Percentiles rank a stretch among this genome's conserved stretches.
phyloP scores from a whole-genome alignment of 305 asterid species.

The Solanum chacoense region DNA sequence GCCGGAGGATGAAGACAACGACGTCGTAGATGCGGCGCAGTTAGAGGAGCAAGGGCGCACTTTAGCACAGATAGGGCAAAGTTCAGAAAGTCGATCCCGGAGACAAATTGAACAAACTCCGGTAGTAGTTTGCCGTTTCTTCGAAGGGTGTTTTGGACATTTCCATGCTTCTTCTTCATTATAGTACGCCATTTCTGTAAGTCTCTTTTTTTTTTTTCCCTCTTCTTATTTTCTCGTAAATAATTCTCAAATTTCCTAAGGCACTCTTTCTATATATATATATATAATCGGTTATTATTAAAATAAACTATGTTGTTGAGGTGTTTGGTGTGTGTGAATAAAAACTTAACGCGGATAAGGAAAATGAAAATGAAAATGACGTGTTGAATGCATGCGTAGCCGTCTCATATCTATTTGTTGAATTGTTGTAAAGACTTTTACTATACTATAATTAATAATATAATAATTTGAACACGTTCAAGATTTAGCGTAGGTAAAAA shows the following conservation, averaged over 20 bases:
- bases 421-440: background rate
- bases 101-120: slow-evolving; percentile 73
- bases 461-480: background rate
- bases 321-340: background rate
- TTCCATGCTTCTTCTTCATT: slow-evolving; percentile 51
- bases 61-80: slow-evolving; percentile 60
- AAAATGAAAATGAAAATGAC: background rate
- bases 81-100: slow-evolving; percentile 56
- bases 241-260: background rate
- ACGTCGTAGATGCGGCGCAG: slow-evolving; percentile 15
- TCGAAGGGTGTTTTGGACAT: slow-evolving; percentile 64
- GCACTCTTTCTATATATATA: background rate
- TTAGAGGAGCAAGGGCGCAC: slow-evolving; percentile 60
- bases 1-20: slow-evolving; percentile 34
- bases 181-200: slow-evolving; percentile 17
- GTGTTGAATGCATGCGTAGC: background rate
- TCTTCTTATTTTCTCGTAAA: background rate
- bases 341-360: background rate
- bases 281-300: too few species aligned
- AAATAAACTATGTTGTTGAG: background rate
- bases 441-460: background rate
- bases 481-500: background rate
- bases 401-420: background rate
- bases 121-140: slow-evolving; percentile 32
- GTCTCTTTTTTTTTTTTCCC: background rate